A percentile compares a stretch with the other conserved stretches of the same genome.
These are phyloP conservation scores for Aspergillus indologenus DNA, from an alignment of 495 filamentous ascomycete species.

Conservation along the genomic window DNA sequence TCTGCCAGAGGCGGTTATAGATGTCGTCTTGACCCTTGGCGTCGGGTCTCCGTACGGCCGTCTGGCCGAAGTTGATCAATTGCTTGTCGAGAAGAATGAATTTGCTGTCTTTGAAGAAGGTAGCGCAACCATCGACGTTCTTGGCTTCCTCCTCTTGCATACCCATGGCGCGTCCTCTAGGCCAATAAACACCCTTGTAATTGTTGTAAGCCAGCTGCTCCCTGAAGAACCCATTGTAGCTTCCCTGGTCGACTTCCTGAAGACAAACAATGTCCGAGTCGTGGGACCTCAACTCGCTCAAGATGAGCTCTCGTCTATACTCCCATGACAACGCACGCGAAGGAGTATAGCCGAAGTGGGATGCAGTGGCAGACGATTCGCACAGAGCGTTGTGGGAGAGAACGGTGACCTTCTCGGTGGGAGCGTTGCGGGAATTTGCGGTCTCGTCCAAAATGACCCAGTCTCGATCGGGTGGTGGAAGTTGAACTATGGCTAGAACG, in stretches of 20 bases:
- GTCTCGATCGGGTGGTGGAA: slow-evolving; percentile 71
- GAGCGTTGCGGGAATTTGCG: slow-evolving; percentile 25
- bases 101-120: slow-evolving; percentile 90
- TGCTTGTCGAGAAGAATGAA: slow-evolving; percentile 92
- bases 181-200: slow-evolving; percentile 91
- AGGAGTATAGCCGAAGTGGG: slow-evolving; percentile 85
- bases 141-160: slow-evolving; percentile 87
- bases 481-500: slow-evolving; percentile 32
- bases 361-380: slow-evolving; percentile 80
- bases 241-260: slow-evolving; percentile 88
- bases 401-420: slow-evolving; percentile 66
- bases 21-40: slow-evolving; percentile 95
- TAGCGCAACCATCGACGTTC: slow-evolving; percentile 89
- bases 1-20: slow-evolving; percentile 96
- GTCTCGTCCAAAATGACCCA: slow-evolving; percentile 67
- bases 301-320: slow-evolving; percentile 74
- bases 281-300: slow-evolving; percentile 74
- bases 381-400: slow-evolving; percentile 94
- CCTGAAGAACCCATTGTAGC: slow-evolving; percentile 84
- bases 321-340: slow-evolving; percentile 77
- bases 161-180: slow-evolving; percentile 79
- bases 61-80: slow-evolving; percentile 84
- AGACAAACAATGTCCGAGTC: slow-evolving; percentile 87
- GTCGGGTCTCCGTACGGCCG: slow-evolving; percentile 87
- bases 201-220: slow-evolving; percentile 75